Conservation (phyloP, 352 stramenopile genomes). For the Phytopythium kandeliae region DNA sequence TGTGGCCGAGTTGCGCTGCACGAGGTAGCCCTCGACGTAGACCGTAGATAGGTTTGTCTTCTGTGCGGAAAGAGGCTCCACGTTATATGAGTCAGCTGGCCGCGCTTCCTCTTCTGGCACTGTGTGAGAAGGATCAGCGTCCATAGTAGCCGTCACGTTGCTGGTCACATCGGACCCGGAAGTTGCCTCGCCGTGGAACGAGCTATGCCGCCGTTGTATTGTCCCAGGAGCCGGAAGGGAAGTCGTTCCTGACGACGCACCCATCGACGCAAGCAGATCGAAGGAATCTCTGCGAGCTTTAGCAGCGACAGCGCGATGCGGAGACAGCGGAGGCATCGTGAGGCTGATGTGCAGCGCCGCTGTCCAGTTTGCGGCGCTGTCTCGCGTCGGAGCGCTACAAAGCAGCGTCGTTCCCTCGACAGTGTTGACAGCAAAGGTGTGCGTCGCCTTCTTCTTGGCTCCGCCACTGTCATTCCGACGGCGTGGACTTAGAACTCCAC, state of each 20-base stretch:
- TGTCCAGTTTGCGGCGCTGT: slow-evolving; percentile 65
- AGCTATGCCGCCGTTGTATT: slow-evolving; percentile 4
- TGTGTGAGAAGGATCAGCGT: neutral
- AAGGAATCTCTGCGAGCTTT: slow-evolving; percentile 68
- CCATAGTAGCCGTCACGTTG: neutral
- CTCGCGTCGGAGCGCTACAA: slow-evolving; percentile 54
- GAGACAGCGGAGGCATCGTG: slow-evolving; percentile 71
- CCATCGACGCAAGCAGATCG: slow-evolving; percentile 33
- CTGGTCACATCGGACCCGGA: neutral
- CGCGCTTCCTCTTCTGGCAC: neutral
- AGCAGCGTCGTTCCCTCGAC: slow-evolving; percentile 64
- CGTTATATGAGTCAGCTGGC: no score
- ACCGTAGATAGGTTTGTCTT: slow-evolving; percentile 5
- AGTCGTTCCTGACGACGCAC: neutral
- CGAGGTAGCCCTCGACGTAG: slow-evolving; percentile 50
- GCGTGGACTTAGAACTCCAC: slow-evolving; percentile 4
- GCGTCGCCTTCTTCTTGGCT: slow-evolving; percentile 42
- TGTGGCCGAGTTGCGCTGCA: slow-evolving; percentile 30
- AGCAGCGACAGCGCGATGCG: slow-evolving; percentile 56
- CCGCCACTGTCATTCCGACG: slow-evolving; percentile 2
- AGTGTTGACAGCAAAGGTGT: slow-evolving; percentile 54
- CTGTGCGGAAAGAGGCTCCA: no score
- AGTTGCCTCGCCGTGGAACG: neutral
- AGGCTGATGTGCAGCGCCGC: slow-evolving; percentile 63
- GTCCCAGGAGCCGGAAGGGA: neutral